These are phyloP conservation scores for Xylariales sp. DNA, from an alignment of 2,329 filamentous ascomycete genomes.

Conservation along the genomic window DNA sequence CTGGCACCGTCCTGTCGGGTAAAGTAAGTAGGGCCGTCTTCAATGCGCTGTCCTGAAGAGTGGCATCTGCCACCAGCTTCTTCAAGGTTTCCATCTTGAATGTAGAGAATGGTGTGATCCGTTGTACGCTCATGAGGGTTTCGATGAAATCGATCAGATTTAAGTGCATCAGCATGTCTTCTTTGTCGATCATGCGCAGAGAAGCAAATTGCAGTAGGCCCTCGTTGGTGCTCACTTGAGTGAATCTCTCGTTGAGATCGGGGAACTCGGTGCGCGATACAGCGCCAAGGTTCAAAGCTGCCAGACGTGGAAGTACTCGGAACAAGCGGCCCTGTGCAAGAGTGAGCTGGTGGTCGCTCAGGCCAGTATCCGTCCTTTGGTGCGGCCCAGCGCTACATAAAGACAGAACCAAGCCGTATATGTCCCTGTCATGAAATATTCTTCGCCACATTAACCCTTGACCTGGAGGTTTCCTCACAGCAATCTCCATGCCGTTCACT, in stretches of 20 bases:
- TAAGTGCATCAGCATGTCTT: slow-evolving; percentile 46
- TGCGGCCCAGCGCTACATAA: slow-evolving; percentile 27
- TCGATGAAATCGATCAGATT: slow-evolving; percentile 51
- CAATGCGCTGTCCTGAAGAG: slow-evolving; percentile 32
- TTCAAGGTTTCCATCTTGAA: slow-evolving; percentile 32
- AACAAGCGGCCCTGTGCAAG: slow-evolving; percentile 51
- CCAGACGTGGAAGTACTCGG: slow-evolving; percentile 45
- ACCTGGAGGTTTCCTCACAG: slow-evolving; percentile 36
- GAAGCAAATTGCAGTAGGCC: slow-evolving; percentile 48
- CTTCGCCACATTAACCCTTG: slow-evolving; percentile 51
- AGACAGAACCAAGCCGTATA: slow-evolving; percentile 41
- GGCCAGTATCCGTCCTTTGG: slow-evolving; percentile 16
- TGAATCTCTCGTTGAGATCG: slow-evolving; percentile 24
- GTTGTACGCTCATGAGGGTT: slow-evolving; percentile 42
- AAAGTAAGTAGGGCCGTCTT: slow-evolving; percentile 33
- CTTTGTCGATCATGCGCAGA: slow-evolving; percentile 45
- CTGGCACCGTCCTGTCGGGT: slow-evolving; percentile 44
- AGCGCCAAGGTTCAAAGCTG: slow-evolving; percentile 38
- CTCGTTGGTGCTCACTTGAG: slow-evolving; percentile 17
- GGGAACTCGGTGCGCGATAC: slow-evolving; percentile 32
- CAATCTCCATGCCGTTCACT: slow-evolving; percentile 30
- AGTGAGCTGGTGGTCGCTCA: slow-evolving; percentile 33
- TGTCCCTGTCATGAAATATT: slow-evolving; percentile 40
- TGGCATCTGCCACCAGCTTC: slow-evolving; percentile 36
- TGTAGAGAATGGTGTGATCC: slow-evolving; percentile 31